Base-by-base conservation (phyloP, 2,329 filamentous ascomycete species). In the Sporothrix schenckii region DNA sequence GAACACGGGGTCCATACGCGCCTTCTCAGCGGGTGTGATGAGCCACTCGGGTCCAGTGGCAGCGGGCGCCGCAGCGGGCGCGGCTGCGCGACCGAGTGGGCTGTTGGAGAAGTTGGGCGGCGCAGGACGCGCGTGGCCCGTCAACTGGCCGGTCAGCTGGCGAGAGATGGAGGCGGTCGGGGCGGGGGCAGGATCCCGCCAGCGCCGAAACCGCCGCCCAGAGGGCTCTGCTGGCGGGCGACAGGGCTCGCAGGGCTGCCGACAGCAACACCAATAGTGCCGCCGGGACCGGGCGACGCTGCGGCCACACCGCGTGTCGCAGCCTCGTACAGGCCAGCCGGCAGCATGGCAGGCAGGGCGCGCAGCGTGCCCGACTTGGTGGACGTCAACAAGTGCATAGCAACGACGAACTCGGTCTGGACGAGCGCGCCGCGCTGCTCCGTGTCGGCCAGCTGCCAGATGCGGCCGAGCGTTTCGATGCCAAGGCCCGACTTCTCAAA, bases 331-430 rank as follows among this genome's bases (percentile, higher is more conserved):
- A 99, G 83, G 13, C 91, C 92, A 14, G 92, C 89, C 6, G 95
- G 95, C 2, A 99, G 86, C 34, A 91, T 88, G 72, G 84, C 91
- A 1, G 95, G 95, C 70, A 98, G 85, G 24, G 87, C 89, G 73
- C 92, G 89, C 79, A 99, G 86, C 41, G 89, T 85, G 27, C 93
- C 92, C 14, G 89, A 91, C 83, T 97, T 97, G 81, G 92, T 93
- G 14, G 93, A 97, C 16, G 93, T 94, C 73, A 99, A 85, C 72
- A 99, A 84, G 80, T 99, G 95, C 95, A 99, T 99, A 60, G 95
- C 95, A 77, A 99, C 96, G 77, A 97, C 92, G 79, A 99, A 99
- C 76, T 98, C 95, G 16, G 93, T 94, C 75, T 90, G 86, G 71
- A 94, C 91, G 49, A 99, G 85, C 44, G 91, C 89, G 66, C 95